Conservation (phyloP, 768 basidiomycete genomes). For the Xerocomellus amylosporus region DNA sequence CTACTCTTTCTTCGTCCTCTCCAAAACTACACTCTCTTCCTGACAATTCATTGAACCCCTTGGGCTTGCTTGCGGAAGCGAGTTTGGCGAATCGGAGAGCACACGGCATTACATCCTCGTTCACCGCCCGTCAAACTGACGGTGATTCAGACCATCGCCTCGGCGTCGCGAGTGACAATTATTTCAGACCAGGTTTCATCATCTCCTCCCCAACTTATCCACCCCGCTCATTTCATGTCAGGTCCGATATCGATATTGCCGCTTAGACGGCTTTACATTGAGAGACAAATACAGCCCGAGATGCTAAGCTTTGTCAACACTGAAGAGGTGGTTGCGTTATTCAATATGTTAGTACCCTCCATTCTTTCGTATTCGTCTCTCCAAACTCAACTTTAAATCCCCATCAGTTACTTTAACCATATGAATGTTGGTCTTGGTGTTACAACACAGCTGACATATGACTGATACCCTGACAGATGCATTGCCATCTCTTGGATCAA, state of each 20-base stretch:
- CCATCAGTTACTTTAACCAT: constrained; percentile 66
- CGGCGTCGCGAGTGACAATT: constrained; percentile 82
- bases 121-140: constrained; percentile 39
- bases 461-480: constrained; percentile 48
- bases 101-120: constrained; percentile 43
- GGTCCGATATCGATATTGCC: constrained; percentile 89
- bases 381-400: constrained; percentile 3
- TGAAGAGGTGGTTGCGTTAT: constrained; percentile 88
- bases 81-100: constrained; percentile 73
- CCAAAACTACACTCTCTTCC: constrained; percentile 90
- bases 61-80: constrained; percentile 90
- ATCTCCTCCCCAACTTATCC: not conserved
- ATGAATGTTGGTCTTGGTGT: constrained; percentile 54
- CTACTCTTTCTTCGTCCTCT: constrained; percentile 44
- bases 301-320: constrained; percentile 86
- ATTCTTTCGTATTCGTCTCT: not conserved
- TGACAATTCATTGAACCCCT: constrained; percentile 88
- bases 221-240: constrained; percentile 27
- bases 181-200: constrained; percentile 83
- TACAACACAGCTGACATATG: not conserved
- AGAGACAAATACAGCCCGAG: constrained; percentile 88
- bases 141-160: constrained; percentile 48
- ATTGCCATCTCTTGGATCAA: constrained; percentile 77
- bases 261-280: constrained; percentile 77
- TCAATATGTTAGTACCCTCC: constrained; percentile 71